Evolutionary conservation across 169 alveolate genomes (phyloP).

Genomic region (Condylostoma magnum): DNA sequence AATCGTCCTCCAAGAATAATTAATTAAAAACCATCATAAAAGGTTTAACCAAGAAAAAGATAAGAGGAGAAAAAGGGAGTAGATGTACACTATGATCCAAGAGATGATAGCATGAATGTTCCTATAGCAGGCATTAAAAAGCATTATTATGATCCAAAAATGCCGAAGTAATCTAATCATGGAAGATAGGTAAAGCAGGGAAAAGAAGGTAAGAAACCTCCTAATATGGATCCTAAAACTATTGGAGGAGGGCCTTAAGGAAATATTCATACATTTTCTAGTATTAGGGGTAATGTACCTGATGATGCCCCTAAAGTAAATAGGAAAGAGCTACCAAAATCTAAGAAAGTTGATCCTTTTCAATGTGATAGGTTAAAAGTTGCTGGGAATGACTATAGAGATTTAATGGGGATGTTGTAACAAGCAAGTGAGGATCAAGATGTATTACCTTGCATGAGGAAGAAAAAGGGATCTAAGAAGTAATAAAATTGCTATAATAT

Average conservation of each 20-base stretch:
- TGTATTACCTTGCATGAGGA: conserved; percentile 31
- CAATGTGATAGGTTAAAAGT: no score
- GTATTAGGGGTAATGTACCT: background rate
- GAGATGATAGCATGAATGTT: conserved; percentile 9
- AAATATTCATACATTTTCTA: background rate
- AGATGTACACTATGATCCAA: conserved; percentile 24
- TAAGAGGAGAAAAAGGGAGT: background rate
- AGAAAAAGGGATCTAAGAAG: no score
- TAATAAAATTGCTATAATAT: no score
- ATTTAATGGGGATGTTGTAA: conserved; percentile 12
- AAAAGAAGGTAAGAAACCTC: no score
- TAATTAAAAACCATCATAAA: background rate
- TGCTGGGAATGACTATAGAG: conserved; percentile 24
- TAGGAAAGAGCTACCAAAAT: no score
- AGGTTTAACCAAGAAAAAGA: background rate
- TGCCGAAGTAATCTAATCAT: no score
- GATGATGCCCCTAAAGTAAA: background rate
- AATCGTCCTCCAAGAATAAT: background rate
- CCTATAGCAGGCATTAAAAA: conserved; percentile 29
- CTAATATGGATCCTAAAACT: background rate
- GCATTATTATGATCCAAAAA: background rate
- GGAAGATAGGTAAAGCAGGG: no score
- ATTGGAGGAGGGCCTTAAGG: background rate
- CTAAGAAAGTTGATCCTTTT: no score
- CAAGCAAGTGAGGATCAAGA: conserved; percentile 7